A percentile compares a stretch with the other conserved stretches of the same genome.
Evolutionary conservation across 2,329 filamentous ascomycete genomes (phyloP).

Genomic region (Endocalyx cinctus): DNA sequence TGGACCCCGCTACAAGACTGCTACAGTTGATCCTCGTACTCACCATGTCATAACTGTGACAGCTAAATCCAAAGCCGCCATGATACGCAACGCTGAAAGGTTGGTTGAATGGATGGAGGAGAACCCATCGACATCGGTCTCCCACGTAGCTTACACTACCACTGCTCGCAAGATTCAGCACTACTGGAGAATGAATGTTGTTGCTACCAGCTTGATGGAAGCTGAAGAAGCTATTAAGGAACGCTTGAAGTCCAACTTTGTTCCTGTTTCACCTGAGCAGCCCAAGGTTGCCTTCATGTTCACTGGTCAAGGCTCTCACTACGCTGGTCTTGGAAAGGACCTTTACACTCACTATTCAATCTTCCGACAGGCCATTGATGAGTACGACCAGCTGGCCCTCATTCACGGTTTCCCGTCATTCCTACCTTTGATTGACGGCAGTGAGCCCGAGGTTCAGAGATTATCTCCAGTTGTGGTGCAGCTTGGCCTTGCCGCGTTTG

Average conservation of each 20-base stretch:
- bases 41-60: constrained; percentile 56
- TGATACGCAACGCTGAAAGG: constrained; percentile 53
- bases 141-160: constrained; percentile 61
- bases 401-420: constrained; percentile 54
- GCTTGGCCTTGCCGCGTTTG: constrained; percentile 48
- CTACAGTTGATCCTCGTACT: constrained; percentile 44
- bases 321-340: constrained; percentile 47
- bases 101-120: constrained; percentile 50
- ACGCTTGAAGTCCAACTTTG: constrained; percentile 38
- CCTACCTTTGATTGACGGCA: constrained; percentile 46
- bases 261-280: constrained; percentile 36
- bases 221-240: constrained; percentile 37
- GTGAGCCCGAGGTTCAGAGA: constrained; percentile 36
- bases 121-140: constrained; percentile 47
- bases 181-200: constrained; percentile 49
- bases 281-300: constrained; percentile 50
- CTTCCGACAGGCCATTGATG: constrained; percentile 49
- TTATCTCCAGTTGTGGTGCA: constrained; percentile 49
- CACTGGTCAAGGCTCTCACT: constrained; percentile 53
- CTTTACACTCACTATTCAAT: constrained; percentile 41
- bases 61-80: constrained; percentile 50
- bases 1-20: constrained; percentile 36
- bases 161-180: constrained; percentile 63
- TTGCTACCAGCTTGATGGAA: constrained; percentile 36
- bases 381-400: constrained; percentile 50